These are phyloP conservation scores for Arabis alpina DNA, from an alignment of 345 rosid genomes.

Conservation along the genomic window DNA sequence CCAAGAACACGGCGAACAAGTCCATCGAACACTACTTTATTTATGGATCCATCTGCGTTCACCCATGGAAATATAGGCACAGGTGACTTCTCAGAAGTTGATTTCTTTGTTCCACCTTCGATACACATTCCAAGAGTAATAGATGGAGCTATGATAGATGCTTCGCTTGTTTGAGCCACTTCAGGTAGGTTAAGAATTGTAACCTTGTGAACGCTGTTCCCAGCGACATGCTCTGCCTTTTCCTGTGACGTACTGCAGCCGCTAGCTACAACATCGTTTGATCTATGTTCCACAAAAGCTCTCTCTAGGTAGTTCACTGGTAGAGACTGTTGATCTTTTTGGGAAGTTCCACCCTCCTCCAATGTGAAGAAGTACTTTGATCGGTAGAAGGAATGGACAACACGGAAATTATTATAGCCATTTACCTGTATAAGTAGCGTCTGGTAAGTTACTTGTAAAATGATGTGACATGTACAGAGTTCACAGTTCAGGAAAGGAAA, in stretches of 20 bases:
- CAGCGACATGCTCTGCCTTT: constrained; percentile 27
- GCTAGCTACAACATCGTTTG: constrained; percentile 40
- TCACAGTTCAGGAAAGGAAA: neutral
- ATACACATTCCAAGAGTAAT: constrained; percentile 22
- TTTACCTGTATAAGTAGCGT: constrained; percentile 59
- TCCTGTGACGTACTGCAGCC: constrained; percentile 40
- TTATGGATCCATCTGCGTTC: constrained; percentile 85
- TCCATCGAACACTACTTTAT: constrained; percentile 67
- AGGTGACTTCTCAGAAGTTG: constrained; percentile 44
- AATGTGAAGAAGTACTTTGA: constrained; percentile 79
- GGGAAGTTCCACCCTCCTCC: constrained; percentile 34
- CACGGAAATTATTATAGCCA: constrained; percentile 63
- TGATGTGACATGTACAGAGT: neutral
- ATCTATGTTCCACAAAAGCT: constrained; percentile 43
- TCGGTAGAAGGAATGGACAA: constrained; percentile 78
- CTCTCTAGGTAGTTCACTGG: constrained; percentile 44
- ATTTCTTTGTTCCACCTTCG: constrained; percentile 29
- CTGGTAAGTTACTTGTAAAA: constrained; percentile 5
- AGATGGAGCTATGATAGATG: constrained; percentile 36
- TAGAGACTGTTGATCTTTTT: constrained; percentile 45
- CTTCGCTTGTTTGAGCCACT: constrained; percentile 51
- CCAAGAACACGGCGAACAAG: constrained; percentile 85
- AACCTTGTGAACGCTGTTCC: constrained; percentile 65
- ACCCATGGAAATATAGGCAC: constrained; percentile 87
- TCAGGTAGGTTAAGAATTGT: constrained; percentile 92